Conservation (phyloP, 306 rosid species). For the Ormosia semicastrata region DNA sequence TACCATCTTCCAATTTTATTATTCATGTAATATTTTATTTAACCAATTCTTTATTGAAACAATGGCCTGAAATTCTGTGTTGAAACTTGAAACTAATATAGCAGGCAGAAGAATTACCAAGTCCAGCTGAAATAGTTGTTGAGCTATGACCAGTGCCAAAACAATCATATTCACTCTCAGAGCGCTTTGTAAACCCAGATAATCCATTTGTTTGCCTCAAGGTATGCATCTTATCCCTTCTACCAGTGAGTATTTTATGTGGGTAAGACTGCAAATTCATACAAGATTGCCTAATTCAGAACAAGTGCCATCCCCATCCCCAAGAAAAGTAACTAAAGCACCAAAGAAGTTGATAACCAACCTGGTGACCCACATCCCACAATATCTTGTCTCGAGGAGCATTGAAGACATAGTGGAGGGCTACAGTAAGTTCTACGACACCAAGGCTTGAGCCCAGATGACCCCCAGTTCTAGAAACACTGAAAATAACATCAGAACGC, state of each 20-base stretch:
- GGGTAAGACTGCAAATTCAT: constrained; percentile 76
- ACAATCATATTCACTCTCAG: constrained; percentile 90
- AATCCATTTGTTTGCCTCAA: constrained; percentile 90
- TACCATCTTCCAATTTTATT: not conserved
- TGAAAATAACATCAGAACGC: constrained; percentile 92
- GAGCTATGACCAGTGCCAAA: constrained; percentile 99
- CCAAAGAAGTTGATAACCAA: constrained; percentile 27
- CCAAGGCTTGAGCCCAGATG: constrained; percentile 97
- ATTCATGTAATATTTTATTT: not conserved
- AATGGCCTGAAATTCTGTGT: not conserved
- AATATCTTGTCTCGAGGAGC: constrained; percentile 81
- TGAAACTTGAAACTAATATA: not conserved
- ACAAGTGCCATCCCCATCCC: not conserved
- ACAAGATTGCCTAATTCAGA: constrained; percentile 3
- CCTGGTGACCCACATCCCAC: constrained; percentile 99
- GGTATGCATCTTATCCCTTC: constrained; percentile 87
- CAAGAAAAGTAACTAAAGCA: not conserved
- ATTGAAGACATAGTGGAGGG: constrained; percentile 92
- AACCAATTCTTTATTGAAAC: not conserved
- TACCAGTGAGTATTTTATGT: constrained; percentile 92
- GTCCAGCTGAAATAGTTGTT: constrained; percentile 98
- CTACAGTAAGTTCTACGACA: constrained; percentile 95
- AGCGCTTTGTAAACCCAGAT: constrained; percentile 86
- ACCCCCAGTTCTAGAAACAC: constrained; percentile 96
- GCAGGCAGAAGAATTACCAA: constrained; percentile 56